phyloP scores from a whole-genome alignment of 2,329 filamentous ascomycete species.

The Blumeria graminis region DNA sequence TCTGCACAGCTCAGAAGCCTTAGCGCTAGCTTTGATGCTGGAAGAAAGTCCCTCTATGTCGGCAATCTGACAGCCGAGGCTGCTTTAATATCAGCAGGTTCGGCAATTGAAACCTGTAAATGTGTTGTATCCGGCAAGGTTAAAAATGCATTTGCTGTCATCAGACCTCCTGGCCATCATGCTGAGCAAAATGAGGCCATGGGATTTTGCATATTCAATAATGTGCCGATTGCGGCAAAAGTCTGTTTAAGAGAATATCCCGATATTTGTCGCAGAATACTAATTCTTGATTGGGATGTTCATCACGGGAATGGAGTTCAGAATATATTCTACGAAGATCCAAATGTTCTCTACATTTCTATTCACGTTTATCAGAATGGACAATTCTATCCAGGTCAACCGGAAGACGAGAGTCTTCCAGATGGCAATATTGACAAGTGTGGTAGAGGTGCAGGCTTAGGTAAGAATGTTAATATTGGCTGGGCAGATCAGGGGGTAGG shows the following conservation, averaged over 20 bases:
- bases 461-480: constrained; percentile 41
- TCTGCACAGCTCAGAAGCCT: constrained; percentile 43
- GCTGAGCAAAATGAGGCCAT: constrained; percentile 68
- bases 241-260: constrained; percentile 68
- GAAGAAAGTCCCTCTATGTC: constrained; percentile 58
- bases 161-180: constrained; percentile 85
- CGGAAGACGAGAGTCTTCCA: constrained; percentile 33
- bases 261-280: constrained; percentile 58
- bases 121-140: constrained; percentile 64
- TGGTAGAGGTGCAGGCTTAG: constrained; percentile 28
- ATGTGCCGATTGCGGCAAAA: constrained; percentile 77
- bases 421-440: constrained; percentile 38
- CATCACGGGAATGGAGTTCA: constrained; percentile 80
- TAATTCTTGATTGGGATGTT: constrained; percentile 83
- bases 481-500: constrained; percentile 61
- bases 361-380: constrained; percentile 73
- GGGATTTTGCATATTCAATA: constrained; percentile 96
- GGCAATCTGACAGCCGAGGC: constrained; percentile 62
- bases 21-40: constrained; percentile 34
- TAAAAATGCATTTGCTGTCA: constrained; percentile 88
- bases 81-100: constrained; percentile 64
- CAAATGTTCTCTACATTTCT: constrained; percentile 88
- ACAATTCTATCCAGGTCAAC: constrained; percentile 56
- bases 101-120: constrained; percentile 86
- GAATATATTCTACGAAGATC: constrained; percentile 85